These are phyloP conservation scores for Zangia roseola DNA, from an alignment of 768 basidiomycete genomes.

Conservation along the genomic window DNA sequence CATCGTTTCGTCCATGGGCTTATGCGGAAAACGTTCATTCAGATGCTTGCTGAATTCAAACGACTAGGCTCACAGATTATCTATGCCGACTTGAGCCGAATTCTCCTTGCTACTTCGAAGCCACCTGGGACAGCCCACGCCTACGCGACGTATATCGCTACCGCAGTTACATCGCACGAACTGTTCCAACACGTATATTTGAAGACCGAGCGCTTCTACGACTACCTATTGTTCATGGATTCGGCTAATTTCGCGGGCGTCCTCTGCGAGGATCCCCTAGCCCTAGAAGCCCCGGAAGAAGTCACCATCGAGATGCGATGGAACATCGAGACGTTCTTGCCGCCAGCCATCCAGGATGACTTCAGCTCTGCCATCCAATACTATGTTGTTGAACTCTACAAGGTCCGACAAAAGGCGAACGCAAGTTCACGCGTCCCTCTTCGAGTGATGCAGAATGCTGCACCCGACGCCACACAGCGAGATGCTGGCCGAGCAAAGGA, in stretches of 20 bases:
- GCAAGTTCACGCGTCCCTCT: constrained; percentile 67
- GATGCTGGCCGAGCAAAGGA: constrained; percentile 72
- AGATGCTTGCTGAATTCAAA: constrained; percentile 94
- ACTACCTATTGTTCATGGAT: constrained; percentile 96
- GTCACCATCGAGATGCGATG: constrained; percentile 81
- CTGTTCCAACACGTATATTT: constrained; percentile 93
- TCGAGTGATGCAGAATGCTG: constrained; percentile 63
- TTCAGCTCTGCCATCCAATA: constrained; percentile 72
- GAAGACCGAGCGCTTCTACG: constrained; percentile 85
- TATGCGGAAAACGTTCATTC: constrained; percentile 98
- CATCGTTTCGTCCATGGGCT: constrained; percentile 92
- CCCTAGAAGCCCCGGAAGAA: constrained; percentile 64
- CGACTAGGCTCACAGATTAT: constrained; percentile 91
- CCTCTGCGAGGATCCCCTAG: constrained; percentile 76
- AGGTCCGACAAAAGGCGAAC: constrained; percentile 62
- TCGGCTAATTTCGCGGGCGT: constrained; percentile 88
- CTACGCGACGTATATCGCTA: constrained; percentile 92
- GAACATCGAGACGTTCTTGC: constrained; percentile 91
- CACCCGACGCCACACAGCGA: constrained; percentile 60
- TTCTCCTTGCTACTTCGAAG: constrained; percentile 91
- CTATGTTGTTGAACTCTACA: constrained; percentile 85
- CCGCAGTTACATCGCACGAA: constrained; percentile 91
- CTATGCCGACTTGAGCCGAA: constrained; percentile 89
- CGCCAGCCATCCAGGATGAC: constrained; percentile 73
- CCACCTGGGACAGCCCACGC: constrained; percentile 94